Percentiles rank a stretch among this genome's conserved stretches.
phyloP scores from a whole-genome alignment of 2,329 filamentous ascomycete genomes.

The Colletotrichum trifolii region DNA sequence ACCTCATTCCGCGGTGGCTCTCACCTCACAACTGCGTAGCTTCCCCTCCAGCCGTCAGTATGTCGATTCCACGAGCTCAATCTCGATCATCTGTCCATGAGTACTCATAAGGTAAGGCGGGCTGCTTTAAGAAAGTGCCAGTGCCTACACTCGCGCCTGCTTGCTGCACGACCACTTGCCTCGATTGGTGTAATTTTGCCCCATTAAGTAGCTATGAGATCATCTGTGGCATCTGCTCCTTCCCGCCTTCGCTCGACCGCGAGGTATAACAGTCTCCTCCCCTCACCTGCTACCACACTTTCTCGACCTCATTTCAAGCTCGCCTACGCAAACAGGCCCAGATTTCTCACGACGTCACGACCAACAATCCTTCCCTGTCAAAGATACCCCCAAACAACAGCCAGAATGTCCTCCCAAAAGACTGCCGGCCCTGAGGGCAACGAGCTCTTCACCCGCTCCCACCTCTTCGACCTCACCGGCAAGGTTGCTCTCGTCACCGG shows the following conservation, averaged over 20 bases:
- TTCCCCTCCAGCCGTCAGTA: neutral
- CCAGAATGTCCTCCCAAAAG: slow-evolving; percentile 35
- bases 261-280: slow-evolving; percentile 15
- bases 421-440: slow-evolving; percentile 39
- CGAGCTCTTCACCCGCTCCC: slow-evolving; percentile 47
- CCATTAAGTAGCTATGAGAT: slow-evolving; percentile 24
- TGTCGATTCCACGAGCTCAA: neutral
- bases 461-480: slow-evolving; percentile 55
- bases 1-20: slow-evolving; percentile 26
- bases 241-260: neutral
- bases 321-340: neutral
- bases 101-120: neutral
- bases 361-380: neutral
- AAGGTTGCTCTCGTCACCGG: slow-evolving; percentile 59
- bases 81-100: neutral
- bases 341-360: neutral
- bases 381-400: neutral
- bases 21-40: slow-evolving; percentile 14
- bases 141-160: neutral
- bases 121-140: too few relatives aligned
- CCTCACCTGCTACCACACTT: neutral
- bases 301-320: neutral
- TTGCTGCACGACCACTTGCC: slow-evolving; percentile 1
- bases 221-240: slow-evolving; percentile 1
- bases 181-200: slow-evolving; percentile 3